Evolutionary conservation across 768 basidiomycete species (phyloP).

Genomic region (Tulasnella sp.): DNA sequence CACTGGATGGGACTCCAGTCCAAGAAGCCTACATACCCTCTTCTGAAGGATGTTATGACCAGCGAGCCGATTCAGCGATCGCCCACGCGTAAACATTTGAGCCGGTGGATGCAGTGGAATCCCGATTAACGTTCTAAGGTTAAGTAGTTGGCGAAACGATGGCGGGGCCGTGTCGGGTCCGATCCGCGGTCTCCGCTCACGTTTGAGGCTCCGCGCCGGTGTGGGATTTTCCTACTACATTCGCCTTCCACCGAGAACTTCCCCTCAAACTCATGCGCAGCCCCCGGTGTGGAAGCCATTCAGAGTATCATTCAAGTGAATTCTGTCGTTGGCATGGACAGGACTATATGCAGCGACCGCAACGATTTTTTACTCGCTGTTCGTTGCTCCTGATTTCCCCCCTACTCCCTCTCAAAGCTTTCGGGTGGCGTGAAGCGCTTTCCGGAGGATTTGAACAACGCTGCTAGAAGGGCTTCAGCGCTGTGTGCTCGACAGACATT

Average conservation of each 20-base stretch:
- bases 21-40: too few species aligned
- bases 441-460: neutral
- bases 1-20: too few species aligned
- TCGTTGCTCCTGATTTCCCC: neutral
- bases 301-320: neutral
- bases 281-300: neutral
- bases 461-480: too few species aligned
- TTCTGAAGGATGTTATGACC: too few species aligned
- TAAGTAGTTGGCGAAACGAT: neutral
- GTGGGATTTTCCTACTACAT: neutral
- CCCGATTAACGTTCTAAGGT: too few species aligned
- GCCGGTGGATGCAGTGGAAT: too few species aligned
- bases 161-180: neutral
- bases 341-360: neutral
- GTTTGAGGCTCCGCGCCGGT: neutral
- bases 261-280: neutral
- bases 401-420: neutral
- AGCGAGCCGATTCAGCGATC: too few species aligned
- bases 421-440: too few species aligned
- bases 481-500: neutral
- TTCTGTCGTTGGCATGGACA: neutral
- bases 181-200: neutral
- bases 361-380: too few species aligned
- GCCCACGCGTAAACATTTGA: too few species aligned
- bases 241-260: neutral